Base-by-base conservation (phyloP, 148 eudicot genomes). In the Chenopodium formosanum region DNA sequence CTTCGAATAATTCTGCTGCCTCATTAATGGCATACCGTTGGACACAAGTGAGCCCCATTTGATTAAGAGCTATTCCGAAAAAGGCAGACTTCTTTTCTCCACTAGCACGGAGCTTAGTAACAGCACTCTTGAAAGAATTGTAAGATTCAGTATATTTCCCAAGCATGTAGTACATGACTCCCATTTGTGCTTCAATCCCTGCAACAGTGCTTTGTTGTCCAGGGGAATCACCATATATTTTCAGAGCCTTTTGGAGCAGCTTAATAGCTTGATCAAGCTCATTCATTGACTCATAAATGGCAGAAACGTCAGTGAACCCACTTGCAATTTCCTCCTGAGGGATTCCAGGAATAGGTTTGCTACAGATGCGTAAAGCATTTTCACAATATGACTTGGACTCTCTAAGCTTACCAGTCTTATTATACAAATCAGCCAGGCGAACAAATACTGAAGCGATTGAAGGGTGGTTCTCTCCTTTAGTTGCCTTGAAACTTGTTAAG, bases 121-220 rank as follows among this genome's bases (percentile, higher is more conserved):
- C 86, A 25, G 95, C 95, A 74, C 81, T 94, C 81, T 89, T 90
- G 25, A 97, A 93, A 1, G 91, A 90, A 65, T 80, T 74, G 80
- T 97, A 94, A 3, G 99, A 90, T 80, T 97, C 98, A 7, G 87
- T 70, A 68, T 94, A 97, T 23, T 90, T 92, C 23, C 93, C 99
- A 66, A 97, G 84, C 92, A 97, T 89, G 79, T 94, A 97, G 81
- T 91, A 88, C 89, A 94, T 82, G 74, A 94, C 99, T 25, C 99
- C 99, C 91, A 97, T 94, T 85, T 94, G 99, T n/a, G 99, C 98
- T 78, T 97, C 98, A 70, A 97, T 94, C n/a, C 99, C 99, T 0
- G 99, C 99, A 75, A 92, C 86, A 12, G 97, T 94, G 82, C 85
- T 94, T 82, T 94, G 98, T 85, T 97, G 98, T 79, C 99, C 99